Conservation (phyloP, 495 filamentous ascomycete species). For the Thermochaetoides thermophila region DNA sequence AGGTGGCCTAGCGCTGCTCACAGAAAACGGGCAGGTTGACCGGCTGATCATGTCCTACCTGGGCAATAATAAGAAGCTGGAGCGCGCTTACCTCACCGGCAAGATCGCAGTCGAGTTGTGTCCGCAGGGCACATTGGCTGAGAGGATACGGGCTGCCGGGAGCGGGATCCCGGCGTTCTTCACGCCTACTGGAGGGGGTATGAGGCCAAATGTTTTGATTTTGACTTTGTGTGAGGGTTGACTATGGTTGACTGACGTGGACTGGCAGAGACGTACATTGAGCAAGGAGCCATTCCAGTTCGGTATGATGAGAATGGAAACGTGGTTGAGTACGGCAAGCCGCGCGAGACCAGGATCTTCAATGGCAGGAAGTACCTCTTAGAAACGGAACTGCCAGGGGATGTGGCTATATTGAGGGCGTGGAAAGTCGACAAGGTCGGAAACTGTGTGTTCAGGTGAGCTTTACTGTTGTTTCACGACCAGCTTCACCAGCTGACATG, state of each 20-base stretch:
- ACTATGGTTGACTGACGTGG: background rate
- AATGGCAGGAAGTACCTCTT: slow-evolving; percentile 43
- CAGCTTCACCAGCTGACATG: too few relatives aligned
- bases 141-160: slow-evolving; percentile 46
- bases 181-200: slow-evolving; percentile 45
- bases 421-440: slow-evolving; percentile 51
- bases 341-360: slow-evolving; percentile 45
- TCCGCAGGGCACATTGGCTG: slow-evolving; percentile 50
- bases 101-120: slow-evolving; percentile 49
- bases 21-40: slow-evolving; percentile 39
- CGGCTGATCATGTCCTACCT: slow-evolving; percentile 46
- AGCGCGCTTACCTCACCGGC: slow-evolving; percentile 46
- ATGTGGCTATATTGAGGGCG: slow-evolving; percentile 48
- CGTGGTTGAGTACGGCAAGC: slow-evolving; percentile 37
- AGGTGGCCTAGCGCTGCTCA: slow-evolving; percentile 40
- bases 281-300: slow-evolving; percentile 45
- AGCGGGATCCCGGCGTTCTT: slow-evolving; percentile 56
- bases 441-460: slow-evolving; percentile 42
- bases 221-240: background rate
- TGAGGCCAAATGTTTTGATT: slow-evolving; percentile 11
- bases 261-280: slow-evolving; percentile 38
- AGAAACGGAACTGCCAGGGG: slow-evolving; percentile 47
- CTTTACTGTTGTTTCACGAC: too few relatives aligned
- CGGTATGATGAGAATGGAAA: slow-evolving; percentile 35
- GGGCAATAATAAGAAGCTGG: slow-evolving; percentile 49